A percentile compares a stretch with the other conserved stretches of the same genome.
Conservation (phyloP, 176 grass and related monocot species). For the Zizania latifolia region DNA sequence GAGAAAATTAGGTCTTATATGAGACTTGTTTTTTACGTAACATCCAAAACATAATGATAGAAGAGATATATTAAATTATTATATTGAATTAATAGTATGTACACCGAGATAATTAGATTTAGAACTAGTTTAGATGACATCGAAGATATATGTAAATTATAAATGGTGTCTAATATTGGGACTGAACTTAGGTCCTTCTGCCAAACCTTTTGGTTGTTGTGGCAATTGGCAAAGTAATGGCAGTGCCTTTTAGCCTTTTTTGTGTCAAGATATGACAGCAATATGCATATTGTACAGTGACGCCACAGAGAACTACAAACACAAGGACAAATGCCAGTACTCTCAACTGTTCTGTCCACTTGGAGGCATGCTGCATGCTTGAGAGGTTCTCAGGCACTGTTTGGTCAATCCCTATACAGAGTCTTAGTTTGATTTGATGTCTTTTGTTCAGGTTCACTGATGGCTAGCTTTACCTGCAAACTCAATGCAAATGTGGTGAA, state of each 20-base stretch:
- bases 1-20: no score
- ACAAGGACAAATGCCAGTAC: background rate
- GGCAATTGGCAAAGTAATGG: conserved; percentile 5
- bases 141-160: no score
- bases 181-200: conserved; percentile 7
- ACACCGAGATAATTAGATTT: no score
- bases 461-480: background rate
- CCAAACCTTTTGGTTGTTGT: background rate
- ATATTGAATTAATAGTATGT: no score
- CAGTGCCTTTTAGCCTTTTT: background rate
- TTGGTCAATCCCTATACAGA: conserved; percentile 12
- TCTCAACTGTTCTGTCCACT: background rate
- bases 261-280: conserved; percentile 31
- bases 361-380: conserved; percentile 1
- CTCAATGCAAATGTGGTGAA: background rate
- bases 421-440: background rate
- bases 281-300: conserved; percentile 23
- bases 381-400: background rate
- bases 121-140: no score
- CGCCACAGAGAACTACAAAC: conserved; percentile 23
- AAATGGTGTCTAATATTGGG: no score
- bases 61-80: no score
- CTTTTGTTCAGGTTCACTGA: background rate
- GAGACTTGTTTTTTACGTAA: no score
- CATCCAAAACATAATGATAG: no score